A percentile compares a stretch with the other conserved stretches of the same genome.
Evolutionary conservation across 2,329 filamentous ascomycete genomes (phyloP).

Genomic region (Cercospora sp.): DNA sequence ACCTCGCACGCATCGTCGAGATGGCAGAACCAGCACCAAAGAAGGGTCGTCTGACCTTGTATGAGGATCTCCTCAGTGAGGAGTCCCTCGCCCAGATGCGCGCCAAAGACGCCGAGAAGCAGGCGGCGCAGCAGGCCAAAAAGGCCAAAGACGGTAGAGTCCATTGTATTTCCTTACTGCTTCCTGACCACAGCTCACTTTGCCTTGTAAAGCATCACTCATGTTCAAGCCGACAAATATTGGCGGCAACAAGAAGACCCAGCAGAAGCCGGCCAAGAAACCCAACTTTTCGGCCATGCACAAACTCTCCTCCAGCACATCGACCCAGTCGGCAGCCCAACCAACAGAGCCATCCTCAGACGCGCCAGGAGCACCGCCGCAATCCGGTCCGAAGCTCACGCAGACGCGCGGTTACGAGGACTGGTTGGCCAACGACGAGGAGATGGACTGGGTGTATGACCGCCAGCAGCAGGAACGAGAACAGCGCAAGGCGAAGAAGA

Average conservation of each 20-base stretch:
- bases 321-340: constrained; percentile 24
- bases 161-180: constrained; percentile 31
- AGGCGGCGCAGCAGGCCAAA: constrained; percentile 52
- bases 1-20: not conserved
- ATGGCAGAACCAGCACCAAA: constrained; percentile 34
- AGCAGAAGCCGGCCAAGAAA: constrained; percentile 61
- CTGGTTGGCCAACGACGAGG: constrained; percentile 83
- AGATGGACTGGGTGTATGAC: constrained; percentile 57
- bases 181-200: constrained; percentile 51
- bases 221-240: constrained; percentile 83
- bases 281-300: constrained; percentile 53
- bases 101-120: constrained; percentile 51
- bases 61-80: constrained; percentile 76
- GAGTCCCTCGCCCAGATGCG: constrained; percentile 63
- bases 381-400: constrained; percentile 35
- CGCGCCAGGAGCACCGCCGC: constrained; percentile 27
- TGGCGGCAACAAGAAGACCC: constrained; percentile 25
- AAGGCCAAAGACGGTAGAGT: constrained; percentile 63
- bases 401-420: constrained; percentile 67
- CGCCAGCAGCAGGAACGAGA: constrained; percentile 62
- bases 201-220: constrained; percentile 59
- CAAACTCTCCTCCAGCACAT: constrained; percentile 33
- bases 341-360: constrained; percentile 32
- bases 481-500: constrained; percentile 76
- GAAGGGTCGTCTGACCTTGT: constrained; percentile 44